Percentiles rank a stretch among this genome's conserved stretches.
Evolutionary conservation across 2,329 filamentous ascomycete species (phyloP).

Genomic region (Pochonia chlamydosporia): DNA sequence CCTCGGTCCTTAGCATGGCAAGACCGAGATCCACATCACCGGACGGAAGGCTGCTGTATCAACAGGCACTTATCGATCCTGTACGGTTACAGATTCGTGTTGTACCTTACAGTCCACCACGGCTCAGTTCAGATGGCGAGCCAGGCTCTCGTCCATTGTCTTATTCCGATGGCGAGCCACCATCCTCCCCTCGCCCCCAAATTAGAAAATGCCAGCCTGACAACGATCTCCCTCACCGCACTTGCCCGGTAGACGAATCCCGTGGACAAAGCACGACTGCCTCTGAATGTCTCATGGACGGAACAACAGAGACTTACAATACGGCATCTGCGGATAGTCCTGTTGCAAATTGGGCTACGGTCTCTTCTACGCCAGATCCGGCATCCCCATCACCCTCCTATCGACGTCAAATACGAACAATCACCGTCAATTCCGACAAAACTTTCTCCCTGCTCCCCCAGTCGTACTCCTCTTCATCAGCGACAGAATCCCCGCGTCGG

Average conservation of each 20-base stretch:
- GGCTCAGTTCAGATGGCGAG: slow-evolving; percentile 26
- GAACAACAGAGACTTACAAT: background rate
- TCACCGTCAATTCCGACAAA: slow-evolving; percentile 50
- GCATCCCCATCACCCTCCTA: slow-evolving; percentile 21
- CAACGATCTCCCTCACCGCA: background rate
- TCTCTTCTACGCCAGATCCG: background rate
- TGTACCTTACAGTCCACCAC: slow-evolving; percentile 32
- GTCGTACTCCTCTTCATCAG: slow-evolving; percentile 20
- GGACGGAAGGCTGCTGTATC: background rate
- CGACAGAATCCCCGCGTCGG: slow-evolving; percentile 32
- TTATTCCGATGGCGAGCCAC: slow-evolving; percentile 12
- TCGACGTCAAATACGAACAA: slow-evolving; percentile 27
- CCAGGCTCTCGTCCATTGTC: slow-evolving; percentile 18
- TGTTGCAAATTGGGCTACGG: background rate
- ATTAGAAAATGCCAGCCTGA: background rate
- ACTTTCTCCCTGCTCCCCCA: slow-evolving; percentile 48
- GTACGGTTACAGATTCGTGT: slow-evolving; percentile 29
- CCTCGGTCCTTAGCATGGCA: slow-evolving; percentile 6
- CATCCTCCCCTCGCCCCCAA: background rate
- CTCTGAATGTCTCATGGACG: background rate
- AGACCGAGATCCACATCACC: background rate
- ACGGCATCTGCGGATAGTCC: background rate
- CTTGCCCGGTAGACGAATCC: background rate
- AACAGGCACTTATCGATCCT: slow-evolving; percentile 7
- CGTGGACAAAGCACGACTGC: background rate